Base-by-base conservation (phyloP, 441 rosid genomes). In the California macrophylla region DNA sequence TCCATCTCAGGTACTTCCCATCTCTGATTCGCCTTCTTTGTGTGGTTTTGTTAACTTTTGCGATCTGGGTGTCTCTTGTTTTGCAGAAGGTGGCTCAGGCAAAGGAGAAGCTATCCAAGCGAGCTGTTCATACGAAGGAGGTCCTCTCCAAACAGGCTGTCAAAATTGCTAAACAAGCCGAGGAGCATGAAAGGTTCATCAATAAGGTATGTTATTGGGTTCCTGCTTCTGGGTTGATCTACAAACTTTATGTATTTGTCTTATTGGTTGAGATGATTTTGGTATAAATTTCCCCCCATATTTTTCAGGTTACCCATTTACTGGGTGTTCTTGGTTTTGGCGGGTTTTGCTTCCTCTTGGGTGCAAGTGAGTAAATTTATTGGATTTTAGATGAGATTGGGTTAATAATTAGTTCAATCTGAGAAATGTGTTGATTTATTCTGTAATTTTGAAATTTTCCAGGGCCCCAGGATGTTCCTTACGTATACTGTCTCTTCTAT, bases 121-220 rank as follows among this genome's bases (percentile, higher is more conserved):
- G 82, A 78, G 92, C 92, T 16, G 85, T 84, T 52, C 87, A 90
- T 66, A 93, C 97, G 3, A 89, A 88, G 62, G 81, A 88, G 85
- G 88, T 89, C 45, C 67, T 93, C 42, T 89, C 98, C 54, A 89
- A 93, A 77, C 96, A 93, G 60, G 98, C 96, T 0, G 86, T 83
- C 72, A 93, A 88, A 92, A 89, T 93, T 69, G 98, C 93, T 26
- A 91, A 87, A 78, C 92, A 85, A 83, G 98, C 96, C 0, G 96
- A 89, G 82, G 93, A 88, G 74, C 98, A 93, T 68, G 96, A 93
- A 72, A 77, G 86, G 66, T 86, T 91, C 74, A 84, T 93, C 67
- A 89, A 85, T 69, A 93, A 93, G 90, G 98, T 81, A 71, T 18
- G 12, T 4, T 34, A 18, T 73, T 63, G 34, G 18, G 28, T 16